Percentiles rank a stretch among this genome's conserved stretches.
phyloP scores from a whole-genome alignment of 202 grass and related monocot genomes.

The Carex arenaria region DNA sequence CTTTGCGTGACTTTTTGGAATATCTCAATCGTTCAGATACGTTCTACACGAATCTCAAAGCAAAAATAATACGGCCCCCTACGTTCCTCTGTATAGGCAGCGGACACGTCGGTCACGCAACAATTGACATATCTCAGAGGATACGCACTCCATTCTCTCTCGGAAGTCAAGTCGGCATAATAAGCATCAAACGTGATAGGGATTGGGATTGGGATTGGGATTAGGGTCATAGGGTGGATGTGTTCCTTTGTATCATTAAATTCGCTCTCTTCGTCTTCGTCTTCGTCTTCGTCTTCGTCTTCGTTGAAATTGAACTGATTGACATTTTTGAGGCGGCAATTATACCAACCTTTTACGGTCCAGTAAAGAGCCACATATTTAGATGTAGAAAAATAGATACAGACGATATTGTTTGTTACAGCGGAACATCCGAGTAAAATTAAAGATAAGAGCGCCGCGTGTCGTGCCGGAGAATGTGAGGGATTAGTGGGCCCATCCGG shows the following conservation, averaged over 20 bases:
- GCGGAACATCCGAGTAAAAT: neutral
- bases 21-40: too few relatives aligned
- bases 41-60: too few relatives aligned
- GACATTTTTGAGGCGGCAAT: neutral
- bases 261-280: neutral
- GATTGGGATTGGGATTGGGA: too few relatives aligned
- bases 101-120: too few relatives aligned
- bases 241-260: neutral
- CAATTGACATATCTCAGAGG: too few relatives aligned
- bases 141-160: neutral
- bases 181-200: neutral
- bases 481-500: neutral
- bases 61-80: too few relatives aligned
- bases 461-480: neutral
- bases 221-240: too few relatives aligned
- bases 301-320: too few relatives aligned
- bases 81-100: too few relatives aligned
- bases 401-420: neutral
- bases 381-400: neutral
- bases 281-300: too few relatives aligned
- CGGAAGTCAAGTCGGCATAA: neutral
- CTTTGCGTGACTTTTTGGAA: too few relatives aligned
- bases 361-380: neutral
- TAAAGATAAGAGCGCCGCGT: conserved; percentile 9
- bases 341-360: neutral